Conservation (phyloP, 2,329 filamentous ascomycete species). For the Xylariaceae sp. region DNA sequence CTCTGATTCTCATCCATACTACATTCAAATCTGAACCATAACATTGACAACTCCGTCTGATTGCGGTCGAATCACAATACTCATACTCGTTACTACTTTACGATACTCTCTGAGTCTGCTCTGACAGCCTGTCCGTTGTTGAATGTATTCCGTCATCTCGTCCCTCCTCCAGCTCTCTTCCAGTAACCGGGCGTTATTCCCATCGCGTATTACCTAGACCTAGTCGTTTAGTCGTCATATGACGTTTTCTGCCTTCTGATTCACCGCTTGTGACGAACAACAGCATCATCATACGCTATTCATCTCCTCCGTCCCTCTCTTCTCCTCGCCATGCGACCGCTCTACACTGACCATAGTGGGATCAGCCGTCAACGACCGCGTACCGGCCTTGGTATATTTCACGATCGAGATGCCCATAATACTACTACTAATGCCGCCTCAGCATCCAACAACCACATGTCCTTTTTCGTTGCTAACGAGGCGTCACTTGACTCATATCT, state of each 20-base stretch:
- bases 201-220: neutral
- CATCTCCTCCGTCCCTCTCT: slow-evolving; percentile 11
- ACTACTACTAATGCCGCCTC: slow-evolving; percentile 26
- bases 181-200: neutral
- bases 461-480: slow-evolving; percentile 48
- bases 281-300: neutral
- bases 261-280: slow-evolving; percentile 5
- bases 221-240: neutral
- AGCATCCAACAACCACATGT: slow-evolving; percentile 42
- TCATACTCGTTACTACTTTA: neutral
- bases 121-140: slow-evolving; percentile 1
- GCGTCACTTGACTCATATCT: slow-evolving; percentile 41
- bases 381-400: slow-evolving; percentile 35
- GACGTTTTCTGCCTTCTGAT: neutral
- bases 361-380: slow-evolving; percentile 38
- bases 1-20: neutral
- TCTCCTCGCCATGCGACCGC: slow-evolving; percentile 38
- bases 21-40: too few relatives aligned
- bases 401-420: slow-evolving; percentile 23
- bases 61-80: too few relatives aligned
- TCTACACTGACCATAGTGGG: slow-evolving; percentile 42
- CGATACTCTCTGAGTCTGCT: neutral
- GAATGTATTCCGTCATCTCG: slow-evolving; percentile 7
- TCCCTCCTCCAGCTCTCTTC: neutral
- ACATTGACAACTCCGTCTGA: too few relatives aligned